Conservation (phyloP, 805 yeast genomes). For the Yarrowia phangngaensis region DNA sequence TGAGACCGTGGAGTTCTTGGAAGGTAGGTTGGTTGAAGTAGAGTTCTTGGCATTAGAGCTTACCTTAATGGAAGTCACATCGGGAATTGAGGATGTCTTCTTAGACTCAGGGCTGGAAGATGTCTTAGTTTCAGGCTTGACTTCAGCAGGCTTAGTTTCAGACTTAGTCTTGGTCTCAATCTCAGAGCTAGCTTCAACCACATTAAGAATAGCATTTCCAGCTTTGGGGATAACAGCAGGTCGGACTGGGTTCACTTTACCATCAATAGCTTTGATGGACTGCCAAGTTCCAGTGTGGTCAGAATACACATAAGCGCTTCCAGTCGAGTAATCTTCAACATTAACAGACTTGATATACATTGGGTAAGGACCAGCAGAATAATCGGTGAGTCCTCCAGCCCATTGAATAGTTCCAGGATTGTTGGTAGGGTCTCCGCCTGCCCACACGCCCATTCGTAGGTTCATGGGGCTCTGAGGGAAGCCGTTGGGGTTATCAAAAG, state of each 20-base stretch:
- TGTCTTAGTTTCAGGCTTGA: too few species aligned
- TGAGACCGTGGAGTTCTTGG: too few species aligned
- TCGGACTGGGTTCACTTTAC: constrained; percentile 51
- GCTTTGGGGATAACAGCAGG: too few species aligned
- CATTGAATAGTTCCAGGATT: constrained; percentile 61
- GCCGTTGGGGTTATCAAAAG: constrained; percentile 54
- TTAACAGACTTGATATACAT: constrained; percentile 58
- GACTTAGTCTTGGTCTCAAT: too few species aligned
- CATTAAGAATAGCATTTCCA: too few species aligned
- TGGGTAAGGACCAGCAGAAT: constrained; percentile 45
- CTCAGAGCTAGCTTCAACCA: too few species aligned
- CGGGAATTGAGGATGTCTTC: too few species aligned
- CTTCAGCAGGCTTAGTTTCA: too few species aligned
- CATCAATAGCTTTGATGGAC: constrained; percentile 45
- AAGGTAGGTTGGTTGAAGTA: too few species aligned
- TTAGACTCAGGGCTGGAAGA: too few species aligned
- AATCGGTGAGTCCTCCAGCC: constrained; percentile 68
- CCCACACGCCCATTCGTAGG: constrained; percentile 57
- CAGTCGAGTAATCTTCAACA: constrained; percentile 56
- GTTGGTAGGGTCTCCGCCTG: constrained; percentile 50
- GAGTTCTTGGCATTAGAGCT: too few species aligned
- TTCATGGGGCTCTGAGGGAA: constrained; percentile 90
- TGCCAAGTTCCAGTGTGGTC: constrained; percentile 44
- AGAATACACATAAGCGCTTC: constrained; percentile 43
- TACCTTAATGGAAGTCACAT: too few species aligned